Conservation (phyloP, 768 basidiomycete genomes). For the Cyathus striatus region DNA sequence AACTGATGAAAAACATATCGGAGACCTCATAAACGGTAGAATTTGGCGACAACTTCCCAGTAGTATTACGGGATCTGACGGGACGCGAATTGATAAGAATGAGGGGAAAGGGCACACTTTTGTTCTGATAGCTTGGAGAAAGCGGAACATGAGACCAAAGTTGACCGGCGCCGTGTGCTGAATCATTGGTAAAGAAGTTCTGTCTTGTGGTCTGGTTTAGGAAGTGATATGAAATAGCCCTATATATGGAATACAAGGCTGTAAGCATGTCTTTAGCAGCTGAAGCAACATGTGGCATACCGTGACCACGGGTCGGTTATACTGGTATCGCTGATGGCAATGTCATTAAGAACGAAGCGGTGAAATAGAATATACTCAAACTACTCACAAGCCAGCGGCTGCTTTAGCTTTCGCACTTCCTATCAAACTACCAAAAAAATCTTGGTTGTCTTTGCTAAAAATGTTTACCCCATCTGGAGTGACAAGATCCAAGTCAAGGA, state of each 20-base stretch:
- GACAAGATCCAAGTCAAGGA: neutral
- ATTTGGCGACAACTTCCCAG: neutral
- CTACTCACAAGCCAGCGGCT: neutral
- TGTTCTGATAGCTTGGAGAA: neutral
- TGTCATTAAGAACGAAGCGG: neutral
- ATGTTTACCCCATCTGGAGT: neutral
- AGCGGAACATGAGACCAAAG: neutral
- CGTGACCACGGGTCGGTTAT: neutral
- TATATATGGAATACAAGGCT: neutral
- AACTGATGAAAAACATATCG: neutral
- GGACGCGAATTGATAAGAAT: neutral
- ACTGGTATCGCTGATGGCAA: neutral
- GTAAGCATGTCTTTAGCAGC: neutral
- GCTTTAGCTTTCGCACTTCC: neutral
- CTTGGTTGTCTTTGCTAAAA: neutral
- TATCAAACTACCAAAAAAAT: neutral
- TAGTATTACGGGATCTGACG: neutral
- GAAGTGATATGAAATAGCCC: neutral
- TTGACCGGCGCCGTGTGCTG: neutral
- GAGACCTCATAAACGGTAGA: neutral
- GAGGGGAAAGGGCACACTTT: neutral
- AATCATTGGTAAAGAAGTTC: neutral
- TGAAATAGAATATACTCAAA: neutral
- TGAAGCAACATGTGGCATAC: neutral
- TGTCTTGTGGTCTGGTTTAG: neutral